Percentiles rank a stretch among this genome's conserved stretches.
These are phyloP conservation scores for Yarrowia sp. DNA, from an alignment of 805 yeast genomes.

Conservation along the genomic window DNA sequence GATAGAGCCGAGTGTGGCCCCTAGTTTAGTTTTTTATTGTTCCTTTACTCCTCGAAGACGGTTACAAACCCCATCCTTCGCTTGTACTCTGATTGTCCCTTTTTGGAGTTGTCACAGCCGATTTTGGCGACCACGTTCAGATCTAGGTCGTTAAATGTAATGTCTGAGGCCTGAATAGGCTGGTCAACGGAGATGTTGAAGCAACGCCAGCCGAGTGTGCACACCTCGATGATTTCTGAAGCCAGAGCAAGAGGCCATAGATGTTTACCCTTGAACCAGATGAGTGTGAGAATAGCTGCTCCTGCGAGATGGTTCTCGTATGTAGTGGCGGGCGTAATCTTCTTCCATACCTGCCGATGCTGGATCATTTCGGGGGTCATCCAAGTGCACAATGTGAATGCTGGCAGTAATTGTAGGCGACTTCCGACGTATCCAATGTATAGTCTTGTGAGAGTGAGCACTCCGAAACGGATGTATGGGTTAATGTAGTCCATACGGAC, in stretches of 20 bases:
- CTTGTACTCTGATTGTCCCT: slow-evolving; percentile 1
- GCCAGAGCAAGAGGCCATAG: slow-evolving; percentile 12
- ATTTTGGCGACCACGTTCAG: slow-evolving; percentile 7
- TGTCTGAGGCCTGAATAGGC: neutral
- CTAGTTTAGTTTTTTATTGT: too few relatives aligned
- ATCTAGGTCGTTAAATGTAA: slow-evolving; percentile 23
- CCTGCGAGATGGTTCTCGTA: slow-evolving; percentile 26
- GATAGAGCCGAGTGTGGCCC: too few relatives aligned
- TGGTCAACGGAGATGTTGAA: slow-evolving; percentile 21
- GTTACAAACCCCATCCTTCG: slow-evolving; percentile 21
- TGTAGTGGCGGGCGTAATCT: slow-evolving; percentile 10
- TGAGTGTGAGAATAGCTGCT: slow-evolving; percentile 11
- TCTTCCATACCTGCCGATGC: slow-evolving; percentile 18
- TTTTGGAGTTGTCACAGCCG: slow-evolving; percentile 17
- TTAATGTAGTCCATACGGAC: slow-evolving; percentile 19
- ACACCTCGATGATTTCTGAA: slow-evolving; percentile 17
- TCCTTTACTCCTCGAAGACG: neutral
- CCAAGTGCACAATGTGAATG: slow-evolving; percentile 10
- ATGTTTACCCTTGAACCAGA: slow-evolving; percentile 28
- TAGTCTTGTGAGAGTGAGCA: slow-evolving; percentile 8
- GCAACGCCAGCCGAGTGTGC: slow-evolving; percentile 31
- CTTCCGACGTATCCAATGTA: slow-evolving; percentile 28
- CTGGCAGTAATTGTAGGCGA: slow-evolving; percentile 10
- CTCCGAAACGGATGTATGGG: slow-evolving; percentile 9
- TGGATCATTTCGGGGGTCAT: slow-evolving; percentile 23